These are phyloP conservation scores for Magnolia changhungtana DNA, from an alignment of 164 flowering plant species.

Conservation along the genomic window DNA sequence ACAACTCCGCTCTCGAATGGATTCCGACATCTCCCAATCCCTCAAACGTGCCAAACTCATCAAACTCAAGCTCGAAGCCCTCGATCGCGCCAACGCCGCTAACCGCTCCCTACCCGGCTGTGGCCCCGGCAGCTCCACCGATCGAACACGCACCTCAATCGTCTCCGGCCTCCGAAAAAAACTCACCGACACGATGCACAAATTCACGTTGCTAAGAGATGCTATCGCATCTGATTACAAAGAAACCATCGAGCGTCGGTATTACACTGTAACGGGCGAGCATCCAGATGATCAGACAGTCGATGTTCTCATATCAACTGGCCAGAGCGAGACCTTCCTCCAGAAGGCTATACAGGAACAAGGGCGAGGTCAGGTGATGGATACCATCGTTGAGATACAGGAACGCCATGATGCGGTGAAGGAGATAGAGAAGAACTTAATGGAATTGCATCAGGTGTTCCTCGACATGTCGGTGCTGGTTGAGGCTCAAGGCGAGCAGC, in stretches of 20 bases:
- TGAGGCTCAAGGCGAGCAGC: constrained; percentile 31
- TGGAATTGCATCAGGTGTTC: constrained; percentile 38
- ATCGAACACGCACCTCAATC: constrained; percentile 33
- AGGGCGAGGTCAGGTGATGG: constrained; percentile 32
- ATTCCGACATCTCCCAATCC: constrained; percentile 22
- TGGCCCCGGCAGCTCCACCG: constrained; percentile 36
- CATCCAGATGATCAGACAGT: constrained; percentile 25
- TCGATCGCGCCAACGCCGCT: constrained; percentile 35
- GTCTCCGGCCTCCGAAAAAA: constrained; percentile 29
- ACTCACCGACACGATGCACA: constrained; percentile 26
- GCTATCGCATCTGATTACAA: constrained; percentile 22
- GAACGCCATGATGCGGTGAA: constrained; percentile 38
- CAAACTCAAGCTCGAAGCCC: constrained; percentile 30
- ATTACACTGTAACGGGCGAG: constrained; percentile 33
- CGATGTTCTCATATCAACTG: constrained; percentile 26
- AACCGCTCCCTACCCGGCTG: constrained; percentile 30
- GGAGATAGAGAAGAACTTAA: constrained; percentile 31
- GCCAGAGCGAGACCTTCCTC: constrained; percentile 31
- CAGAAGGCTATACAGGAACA: constrained; percentile 30
- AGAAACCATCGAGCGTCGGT: constrained; percentile 28
- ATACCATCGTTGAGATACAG: constrained; percentile 32
- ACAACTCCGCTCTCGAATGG: constrained; percentile 29
- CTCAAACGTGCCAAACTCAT: constrained; percentile 30
- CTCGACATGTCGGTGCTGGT: constrained; percentile 38
- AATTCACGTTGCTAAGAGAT: constrained; percentile 20